Evolutionary conservation across 345 rosid genomes (phyloP), one percentile per base, ranked within the genome.

Genomic region (Sisymbrium altissimum): DNA sequence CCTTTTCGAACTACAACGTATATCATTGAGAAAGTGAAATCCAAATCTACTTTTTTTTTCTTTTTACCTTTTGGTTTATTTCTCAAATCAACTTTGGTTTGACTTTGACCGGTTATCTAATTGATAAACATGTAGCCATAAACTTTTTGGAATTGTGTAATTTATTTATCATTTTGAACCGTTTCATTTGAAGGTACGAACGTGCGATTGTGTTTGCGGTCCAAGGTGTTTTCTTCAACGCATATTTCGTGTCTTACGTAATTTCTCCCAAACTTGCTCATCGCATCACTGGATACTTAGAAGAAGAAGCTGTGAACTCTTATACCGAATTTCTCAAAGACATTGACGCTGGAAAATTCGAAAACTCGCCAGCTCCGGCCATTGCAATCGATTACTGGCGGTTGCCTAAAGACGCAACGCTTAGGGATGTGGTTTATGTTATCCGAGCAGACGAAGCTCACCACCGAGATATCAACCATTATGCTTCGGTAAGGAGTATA

Each of bases 401-500:
- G 18, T 46, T 87, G 74, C 92, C 89, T 11, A 45, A 35, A 10
- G 81, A 82, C 7, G 78, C 92, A 3, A 87, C 89, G 4, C 84
- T 87, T 8, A 75, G 87, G 41, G 92, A 87, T 40, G 92, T 87
- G 30, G 76, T 87, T 3, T 66, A 66, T 50, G 92, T 87, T 36
- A 87, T 87, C 25, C 64, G 85, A 63, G 89, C 92, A 7, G 92
- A 87, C 19, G 89, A 84, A 84, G 86, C 92, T 30, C 92, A 85
- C 60, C 89, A 87, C 61, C 83, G 89, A 4, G 86, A 87, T 53
- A 71, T 87, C 33, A 84, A 87, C 75, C 92, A 87, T 67, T 87
- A 84, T 66, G 92, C 89, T 56, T 87, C 92, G 60, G 91, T 87
- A 68, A 64, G 65, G 10, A 43, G 9, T 23, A 5, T 61, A 19